Evolutionary conservation across 768 basidiomycete genomes (phyloP), one percentile per base, ranked within the genome.

Genomic region (Xerocomellus amylosporus): DNA sequence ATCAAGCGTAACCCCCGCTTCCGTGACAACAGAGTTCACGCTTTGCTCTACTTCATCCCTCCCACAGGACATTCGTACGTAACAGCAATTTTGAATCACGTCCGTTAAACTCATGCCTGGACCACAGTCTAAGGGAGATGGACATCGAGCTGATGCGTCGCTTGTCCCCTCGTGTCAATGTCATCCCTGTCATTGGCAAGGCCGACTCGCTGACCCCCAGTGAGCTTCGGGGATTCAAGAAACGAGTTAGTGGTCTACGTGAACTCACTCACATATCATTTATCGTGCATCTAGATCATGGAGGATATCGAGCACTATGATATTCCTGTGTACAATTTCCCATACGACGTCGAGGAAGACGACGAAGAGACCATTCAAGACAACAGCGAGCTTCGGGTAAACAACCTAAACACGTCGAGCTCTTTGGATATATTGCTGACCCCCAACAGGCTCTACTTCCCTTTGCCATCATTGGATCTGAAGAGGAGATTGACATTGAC

Each of bases 1-100:
- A 99, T 99, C 76, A 98, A 97, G 78, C 95, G 97, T 80, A 98
- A 98, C 74, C 95, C 96, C 30, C 88, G 97, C 59, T 99, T 98
- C 84, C 87, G 94, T 69, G 97, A 99, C 74, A 98, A 98, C 79
- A 83, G 97, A 59, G 86, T 98, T 2, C 97, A 98, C 61, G 96
- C 94, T 24, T 79, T 98, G 53, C 81, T 99, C 53, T 98, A 98
- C 78, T 99, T 99, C 71, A 98, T 98, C 75, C 88, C 95, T 40
- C 97, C 97, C 5, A 98, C 95, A n/a, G 95, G 95, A 2, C 95
- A 98, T 64, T 78, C 93, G 93, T 95, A 79, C 61, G 92, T 82
- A 26, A 39, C 50, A 52, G 19, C 38, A 31, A 37, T 38, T 46
- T 37, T 12, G 19, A 38, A 31, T 8, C 17, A 9, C 24, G 7